phyloP scores from a whole-genome alignment of 106 monocot species.

The Gastrodia elata region DNA sequence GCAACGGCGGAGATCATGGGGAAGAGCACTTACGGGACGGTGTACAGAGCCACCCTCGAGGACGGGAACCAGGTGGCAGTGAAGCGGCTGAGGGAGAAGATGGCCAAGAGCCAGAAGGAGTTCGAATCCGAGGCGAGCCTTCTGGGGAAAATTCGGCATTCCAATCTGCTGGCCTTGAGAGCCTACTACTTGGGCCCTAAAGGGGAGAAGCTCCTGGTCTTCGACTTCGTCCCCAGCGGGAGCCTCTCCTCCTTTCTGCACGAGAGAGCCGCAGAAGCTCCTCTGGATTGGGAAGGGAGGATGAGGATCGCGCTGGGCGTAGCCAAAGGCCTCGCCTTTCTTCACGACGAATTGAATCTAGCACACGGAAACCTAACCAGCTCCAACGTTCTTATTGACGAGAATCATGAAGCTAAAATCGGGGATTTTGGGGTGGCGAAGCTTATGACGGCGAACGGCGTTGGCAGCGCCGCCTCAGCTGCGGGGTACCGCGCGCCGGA shows the following conservation, averaged over 20 bases:
- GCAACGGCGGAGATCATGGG: slow-evolving; percentile 98
- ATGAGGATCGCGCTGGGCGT: slow-evolving; percentile 59
- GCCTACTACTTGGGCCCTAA: slow-evolving; percentile 91
- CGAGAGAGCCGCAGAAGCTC: slow-evolving; percentile 58
- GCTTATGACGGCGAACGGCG: slow-evolving; percentile 61
- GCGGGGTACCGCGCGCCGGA: slow-evolving; percentile 88
- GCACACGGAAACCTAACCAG: slow-evolving; percentile 80
- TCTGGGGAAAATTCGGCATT: slow-evolving; percentile 68
- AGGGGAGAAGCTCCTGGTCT: slow-evolving; percentile 91
- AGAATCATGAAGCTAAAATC: slow-evolving; percentile 37
- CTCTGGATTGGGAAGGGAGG: slow-evolving; percentile 55
- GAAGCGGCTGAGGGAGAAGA: slow-evolving; percentile 88
- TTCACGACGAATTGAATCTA: slow-evolving; percentile 45
- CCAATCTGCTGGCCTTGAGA: slow-evolving; percentile 46
- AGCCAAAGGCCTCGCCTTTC: slow-evolving; percentile 42
- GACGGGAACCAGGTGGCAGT: slow-evolving; percentile 76
- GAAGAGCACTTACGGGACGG: slow-evolving; percentile 91
- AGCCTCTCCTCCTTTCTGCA: slow-evolving; percentile 78
- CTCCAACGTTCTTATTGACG: slow-evolving; percentile 56
- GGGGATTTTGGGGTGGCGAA: slow-evolving; percentile 58
- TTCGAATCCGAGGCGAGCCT: slow-evolving; percentile 63
- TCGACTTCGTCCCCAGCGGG: slow-evolving; percentile 80
- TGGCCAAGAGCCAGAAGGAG: slow-evolving; percentile 58
- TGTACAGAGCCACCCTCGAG: slow-evolving; percentile 86
- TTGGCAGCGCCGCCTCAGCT: slow-evolving; percentile 43